phyloP scores from a whole-genome alignment of 73 alveolate genomes.

The Tetrahymena thermophila region DNA sequence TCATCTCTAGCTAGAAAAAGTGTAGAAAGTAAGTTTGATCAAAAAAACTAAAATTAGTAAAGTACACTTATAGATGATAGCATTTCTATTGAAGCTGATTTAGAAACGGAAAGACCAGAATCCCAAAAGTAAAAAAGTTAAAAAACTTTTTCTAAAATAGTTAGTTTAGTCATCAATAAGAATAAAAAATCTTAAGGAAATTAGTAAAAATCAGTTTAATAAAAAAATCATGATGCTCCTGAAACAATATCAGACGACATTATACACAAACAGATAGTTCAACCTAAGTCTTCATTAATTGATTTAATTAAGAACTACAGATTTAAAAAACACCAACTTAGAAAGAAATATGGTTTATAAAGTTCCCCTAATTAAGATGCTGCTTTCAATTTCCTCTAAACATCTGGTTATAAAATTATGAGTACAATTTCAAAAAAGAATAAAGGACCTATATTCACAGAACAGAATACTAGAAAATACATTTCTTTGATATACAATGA shows the following conservation, averaged over 20 bases:
- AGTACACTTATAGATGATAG: not conserved
- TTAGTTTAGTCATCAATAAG: not conserved
- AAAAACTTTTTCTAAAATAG: not conserved
- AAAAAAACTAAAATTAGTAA: too few relatives aligned
- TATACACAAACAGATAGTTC: not conserved
- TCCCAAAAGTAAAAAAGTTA: too few relatives aligned
- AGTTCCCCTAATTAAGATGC: not conserved
- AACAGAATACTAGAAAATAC: not conserved
- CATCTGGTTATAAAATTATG: not conserved
- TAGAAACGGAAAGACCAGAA: not conserved
- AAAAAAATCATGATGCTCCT: not conserved
- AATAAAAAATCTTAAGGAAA: not conserved
- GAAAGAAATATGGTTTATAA: not conserved
- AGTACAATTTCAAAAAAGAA: not conserved
- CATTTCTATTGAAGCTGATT: not conserved
- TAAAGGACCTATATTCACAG: not conserved
- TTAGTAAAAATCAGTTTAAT: not conserved
- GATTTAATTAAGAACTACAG: not conserved
- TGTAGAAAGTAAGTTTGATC: not conserved
- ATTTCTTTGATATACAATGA: not conserved
- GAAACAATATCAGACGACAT: not conserved
- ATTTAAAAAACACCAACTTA: not conserved
- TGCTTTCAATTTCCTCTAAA: not conserved
- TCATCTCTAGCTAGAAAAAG: not conserved
- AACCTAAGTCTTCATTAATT: not conserved